Evolutionary conservation across 2,329 filamentous ascomycete genomes (phyloP), one percentile per base, ranked within the genome.

Genomic region (Aspergillus neoniger): DNA sequence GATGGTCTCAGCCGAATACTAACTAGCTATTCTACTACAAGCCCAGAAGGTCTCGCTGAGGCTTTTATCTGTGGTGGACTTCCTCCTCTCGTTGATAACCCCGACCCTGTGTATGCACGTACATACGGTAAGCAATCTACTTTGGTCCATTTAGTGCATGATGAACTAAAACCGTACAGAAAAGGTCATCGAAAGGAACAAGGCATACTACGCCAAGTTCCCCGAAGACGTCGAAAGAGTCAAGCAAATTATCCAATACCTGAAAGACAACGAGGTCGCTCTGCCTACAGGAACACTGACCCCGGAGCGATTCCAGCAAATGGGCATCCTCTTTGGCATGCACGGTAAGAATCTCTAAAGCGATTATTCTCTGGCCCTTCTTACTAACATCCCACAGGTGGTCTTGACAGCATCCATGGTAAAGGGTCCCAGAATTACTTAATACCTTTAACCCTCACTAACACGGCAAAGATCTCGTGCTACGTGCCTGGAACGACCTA

Each of bases 11-110:
- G 14, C 44, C 21, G 57, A 3, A 48, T 23, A 19, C 58, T 63
- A 23, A 65, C 52, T 15, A 48, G 30, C 25, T 10, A 7, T n/a
- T 21, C 12, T 25, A 4, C 21, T 9, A 28, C 17, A 38, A 79
- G 86, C 67, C 91, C 91, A 0, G 84, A 92, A 59, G 90, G 90
- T 1, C 77, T 98, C 23, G 86, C 87, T 30, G 94, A 98, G 78
- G 86, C 87, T 23, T 98, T 96, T 72, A 82, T 93, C 36, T 91
- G 90, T 10, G 94, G 94, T 39, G 94, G 94, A 0, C 81, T 97
- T 48, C 89, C 91, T 14, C 91, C 94, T 0, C 79, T 96, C 10
- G 87, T 89, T 55, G 85, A 85, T 61, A 81, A 82, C 0, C 84
- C 91, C 0, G 90, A 94, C 55, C 82, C 91, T 47, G 89, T 96